Evolutionary conservation across 1,284 basidiomycete genomes (phyloP), one percentile per base, ranked within the genome.

Genomic region (Leucoagaricus sp.): DNA sequence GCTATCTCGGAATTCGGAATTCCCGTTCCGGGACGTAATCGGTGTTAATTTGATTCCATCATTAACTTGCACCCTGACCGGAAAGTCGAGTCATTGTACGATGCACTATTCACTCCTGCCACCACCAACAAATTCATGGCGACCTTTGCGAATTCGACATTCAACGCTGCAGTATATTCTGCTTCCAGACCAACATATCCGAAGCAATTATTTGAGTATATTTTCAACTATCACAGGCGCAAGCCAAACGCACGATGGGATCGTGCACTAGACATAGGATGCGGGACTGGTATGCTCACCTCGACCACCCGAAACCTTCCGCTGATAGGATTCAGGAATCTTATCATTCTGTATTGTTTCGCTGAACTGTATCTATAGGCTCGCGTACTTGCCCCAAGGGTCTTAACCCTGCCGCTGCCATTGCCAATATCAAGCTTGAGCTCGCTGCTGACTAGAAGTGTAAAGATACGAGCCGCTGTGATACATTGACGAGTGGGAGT

Each of bases 381-480:
- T 84, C 93, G 36, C 85, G 91, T 62, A 97, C 95, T 33, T 97
- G 94, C 76, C 95, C 94, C 63, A 97, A 97, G 85, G 94, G 95
- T 54, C 83, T 98, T 60, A 97, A 96, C 79, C 94, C 94, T 1
- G 93, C 91, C 1, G 80, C 77, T 50, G 93, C 93, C 6, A 94
- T 96, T 66, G 89, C 90, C 21, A 87, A 90, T 78, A 92, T 95
- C 75, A 95, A 95, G 80, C 80, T 93, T 45, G 89, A 94, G 79
- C 85, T 95, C 59, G 91, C 93, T 3, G 80, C 87, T 4, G 89
- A 91, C 33, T 91, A 82, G 42, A 38, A 7, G 6, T 19, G 34
- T 8, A 10, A n/a, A n/a, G n/a, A n/a, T n/a, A n/a, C n/a, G n/a
- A n/a, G n/a, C n/a, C n/a, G n/a, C n/a, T n/a, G n/a, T n/a, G n/a